phyloP scores from a whole-genome alignment of 2,329 filamentous ascomycete species.

The Fusarium bactridioides region DNA sequence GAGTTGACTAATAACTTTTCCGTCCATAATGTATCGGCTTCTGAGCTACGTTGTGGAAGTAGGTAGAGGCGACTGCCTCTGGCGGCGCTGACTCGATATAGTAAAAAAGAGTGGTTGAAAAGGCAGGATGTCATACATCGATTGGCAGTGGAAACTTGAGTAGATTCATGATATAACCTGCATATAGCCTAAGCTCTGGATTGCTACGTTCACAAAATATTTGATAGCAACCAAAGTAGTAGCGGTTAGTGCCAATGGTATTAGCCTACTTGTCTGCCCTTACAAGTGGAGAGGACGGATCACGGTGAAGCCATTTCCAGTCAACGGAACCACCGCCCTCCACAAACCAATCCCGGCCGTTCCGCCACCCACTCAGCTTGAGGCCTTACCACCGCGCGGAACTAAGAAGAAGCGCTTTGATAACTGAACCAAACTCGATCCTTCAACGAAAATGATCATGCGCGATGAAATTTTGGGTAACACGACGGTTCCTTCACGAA shows the following conservation, averaged over 20 bases:
- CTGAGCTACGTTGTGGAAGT: background rate
- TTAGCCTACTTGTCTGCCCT: background rate
- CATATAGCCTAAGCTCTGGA: background rate
- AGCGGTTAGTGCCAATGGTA: background rate
- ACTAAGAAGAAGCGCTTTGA: no score
- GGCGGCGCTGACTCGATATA: background rate
- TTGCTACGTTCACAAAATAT: background rate
- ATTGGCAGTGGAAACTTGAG: background rate
- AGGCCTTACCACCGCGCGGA: no score
- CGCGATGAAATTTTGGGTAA: no score
- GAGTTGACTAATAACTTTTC: background rate
- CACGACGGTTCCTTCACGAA: background rate
- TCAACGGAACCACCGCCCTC: background rate
- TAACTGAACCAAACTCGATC: background rate
- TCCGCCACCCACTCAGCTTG: background rate
- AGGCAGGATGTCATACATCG: background rate
- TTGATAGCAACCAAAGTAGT: background rate
- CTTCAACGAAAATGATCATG: background rate
- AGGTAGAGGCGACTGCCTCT: background rate
- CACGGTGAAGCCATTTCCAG: background rate
- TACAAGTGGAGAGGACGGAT: background rate
- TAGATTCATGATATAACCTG: background rate
- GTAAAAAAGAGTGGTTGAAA: background rate
- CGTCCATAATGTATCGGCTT: accelerated
- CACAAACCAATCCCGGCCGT: background rate